Percentiles rank a stretch among this genome's conserved stretches.
These are phyloP conservation scores for Juncus inflexus DNA, from an alignment of 176 grass and related monocot species.

Conservation along the genomic window DNA sequence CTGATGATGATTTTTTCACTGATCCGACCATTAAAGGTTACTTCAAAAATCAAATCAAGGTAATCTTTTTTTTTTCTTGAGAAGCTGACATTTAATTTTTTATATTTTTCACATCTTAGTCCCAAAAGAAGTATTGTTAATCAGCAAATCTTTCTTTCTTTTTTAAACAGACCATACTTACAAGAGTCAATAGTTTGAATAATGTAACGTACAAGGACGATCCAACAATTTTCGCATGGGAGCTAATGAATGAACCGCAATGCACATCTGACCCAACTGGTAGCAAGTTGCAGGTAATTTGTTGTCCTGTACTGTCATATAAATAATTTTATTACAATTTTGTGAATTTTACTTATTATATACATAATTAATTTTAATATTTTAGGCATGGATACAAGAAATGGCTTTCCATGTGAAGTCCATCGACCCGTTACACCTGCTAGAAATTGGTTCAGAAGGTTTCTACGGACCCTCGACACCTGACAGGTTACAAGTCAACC, in stretches of 20 bases:
- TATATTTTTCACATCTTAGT: too few species aligned
- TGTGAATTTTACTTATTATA: neutral
- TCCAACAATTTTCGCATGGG: slow-evolving; percentile 70
- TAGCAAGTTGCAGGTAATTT: slow-evolving; percentile 41
- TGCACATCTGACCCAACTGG: slow-evolving; percentile 57
- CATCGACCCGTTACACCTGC: slow-evolving; percentile 50
- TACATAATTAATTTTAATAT: neutral
- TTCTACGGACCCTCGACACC: slow-evolving; percentile 61
- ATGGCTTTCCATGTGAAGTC: slow-evolving; percentile 70
- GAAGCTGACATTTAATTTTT: neutral
- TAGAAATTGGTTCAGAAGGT: slow-evolving; percentile 53
- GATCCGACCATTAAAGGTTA: slow-evolving; percentile 48
- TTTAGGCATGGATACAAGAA: slow-evolving; percentile 62
- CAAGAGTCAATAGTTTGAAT: slow-evolving; percentile 59
- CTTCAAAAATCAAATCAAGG: slow-evolving; percentile 48
- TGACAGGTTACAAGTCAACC: slow-evolving; percentile 33
- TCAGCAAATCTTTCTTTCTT: neutral
- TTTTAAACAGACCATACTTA: slow-evolving; percentile 42
- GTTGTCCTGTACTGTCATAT: too few species aligned
- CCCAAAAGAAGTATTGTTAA: neutral
- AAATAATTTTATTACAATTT: too few species aligned
- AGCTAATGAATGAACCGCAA: slow-evolving; percentile 69
- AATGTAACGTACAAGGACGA: slow-evolving; percentile 61
- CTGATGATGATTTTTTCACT: slow-evolving; percentile 61
- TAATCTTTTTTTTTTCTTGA: slow-evolving; percentile 10